Base-by-base conservation (phyloP, 1,284 basidiomycete genomes). In the Rhodofomes roseus region DNA sequence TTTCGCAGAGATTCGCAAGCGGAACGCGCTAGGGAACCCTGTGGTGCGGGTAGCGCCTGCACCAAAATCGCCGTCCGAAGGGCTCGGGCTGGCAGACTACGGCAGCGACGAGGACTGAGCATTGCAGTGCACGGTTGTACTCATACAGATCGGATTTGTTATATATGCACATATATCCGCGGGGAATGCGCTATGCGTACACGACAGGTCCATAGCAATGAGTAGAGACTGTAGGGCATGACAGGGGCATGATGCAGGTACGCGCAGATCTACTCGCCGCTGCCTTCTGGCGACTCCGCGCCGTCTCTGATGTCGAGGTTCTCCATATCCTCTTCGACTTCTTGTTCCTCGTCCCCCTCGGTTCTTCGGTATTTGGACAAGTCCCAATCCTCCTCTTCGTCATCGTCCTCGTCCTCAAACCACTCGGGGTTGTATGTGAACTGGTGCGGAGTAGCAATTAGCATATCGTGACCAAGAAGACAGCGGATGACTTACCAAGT, bases 351-450 rank as follows among this genome's bases (percentile, higher is more conserved):
- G 63, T 84, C 89, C 39, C 84, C 84, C 65, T 89, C 85, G 73
- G 86, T 74, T 59, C 77, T 76, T 62, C 88, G 77, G 71, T 86
- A 92, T 63, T 82, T 79, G 40, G 78, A 74, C 39, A 92, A 71
- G 74, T 92, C 89, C 87, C 87, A 92, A 34, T 88, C 87, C 29
- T 89, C 85, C 61, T 79, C 86, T 36, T 85, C 90, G 12, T 80
- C 89, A 6, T 89, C 92, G 16, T 93, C 92, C 60, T 88, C 85
- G 67, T 96, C 94, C 65, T 85, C 86, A 77, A 96, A 95, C 87
- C 96, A 92, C 70, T 98, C 93, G 18, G 95, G 93, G 74, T 98
- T 96, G 82, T 94, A 96, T 75, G 93, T 88, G 83, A 96, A 96
- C 92, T 92, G 48, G 14, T 8, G 25, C 16, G 25, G 16, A 60